These are phyloP conservation scores for Zygosaccharomyces siamensis DNA, from an alignment of 805 yeast species.

Conservation along the genomic window DNA sequence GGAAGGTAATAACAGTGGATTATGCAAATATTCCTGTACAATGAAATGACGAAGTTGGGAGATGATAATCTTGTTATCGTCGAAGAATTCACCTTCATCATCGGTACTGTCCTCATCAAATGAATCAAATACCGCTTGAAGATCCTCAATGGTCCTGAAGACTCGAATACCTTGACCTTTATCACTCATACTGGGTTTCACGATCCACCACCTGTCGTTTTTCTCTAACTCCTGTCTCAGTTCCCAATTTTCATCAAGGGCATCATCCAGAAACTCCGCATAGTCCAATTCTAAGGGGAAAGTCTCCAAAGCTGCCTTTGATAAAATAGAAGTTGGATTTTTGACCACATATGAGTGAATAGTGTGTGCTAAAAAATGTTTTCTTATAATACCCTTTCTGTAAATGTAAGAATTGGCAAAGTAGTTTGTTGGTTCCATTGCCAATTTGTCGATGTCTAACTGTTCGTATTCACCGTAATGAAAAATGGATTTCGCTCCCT, in stretches of 20 bases:
- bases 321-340: slow-evolving; percentile 61
- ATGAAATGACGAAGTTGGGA: slow-evolving; percentile 89
- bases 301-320: slow-evolving; percentile 62
- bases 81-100: slow-evolving; percentile 35
- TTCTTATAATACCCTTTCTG: slow-evolving; percentile 85
- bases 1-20: slow-evolving; percentile 60
- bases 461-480: slow-evolving; percentile 92
- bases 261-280: slow-evolving; percentile 92
- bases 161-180: slow-evolving; percentile 93
- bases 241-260: slow-evolving; percentile 89
- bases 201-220: slow-evolving; percentile 68
- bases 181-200: slow-evolving; percentile 96
- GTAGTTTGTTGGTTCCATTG: slow-evolving; percentile 42
- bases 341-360: slow-evolving; percentile 71
- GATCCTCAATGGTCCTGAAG: slow-evolving; percentile 69
- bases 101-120: slow-evolving; percentile 72
- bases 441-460: slow-evolving; percentile 61
- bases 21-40: slow-evolving; percentile 71
- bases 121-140: slow-evolving; percentile 77
- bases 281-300: slow-evolving; percentile 84
- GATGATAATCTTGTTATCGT: slow-evolving; percentile 63
- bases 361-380: slow-evolving; percentile 83
- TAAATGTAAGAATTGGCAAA: slow-evolving; percentile 76
- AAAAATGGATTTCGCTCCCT: slow-evolving; percentile 40
- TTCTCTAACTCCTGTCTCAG: slow-evolving; percentile 68